phyloP scores from a whole-genome alignment of 129 eudicot genomes.

The Heracleum sosnowskyi region DNA sequence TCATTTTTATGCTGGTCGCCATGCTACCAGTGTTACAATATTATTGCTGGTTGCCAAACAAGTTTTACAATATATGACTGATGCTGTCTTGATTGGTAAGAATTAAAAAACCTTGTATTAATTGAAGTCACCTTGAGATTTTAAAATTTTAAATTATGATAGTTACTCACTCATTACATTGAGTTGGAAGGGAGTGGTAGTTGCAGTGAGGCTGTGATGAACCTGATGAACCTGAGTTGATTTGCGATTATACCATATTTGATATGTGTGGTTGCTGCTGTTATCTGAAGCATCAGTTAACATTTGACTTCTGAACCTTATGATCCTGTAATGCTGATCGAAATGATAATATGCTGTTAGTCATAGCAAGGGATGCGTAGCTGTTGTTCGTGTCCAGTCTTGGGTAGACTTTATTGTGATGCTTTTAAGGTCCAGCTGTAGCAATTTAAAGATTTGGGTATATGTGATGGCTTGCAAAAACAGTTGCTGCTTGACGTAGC shows the following conservation, averaged over 20 bases:
- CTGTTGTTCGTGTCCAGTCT: background rate
- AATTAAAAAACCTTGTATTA: constrained; percentile 16
- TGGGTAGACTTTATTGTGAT: constrained; percentile 2
- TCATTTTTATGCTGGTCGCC: constrained; percentile 37
- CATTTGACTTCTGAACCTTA: constrained; percentile 11
- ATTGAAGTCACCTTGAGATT: constrained; percentile 25
- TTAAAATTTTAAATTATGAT: constrained; percentile 10
- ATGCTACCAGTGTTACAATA: constrained; percentile 25
- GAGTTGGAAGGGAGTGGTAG: constrained; percentile 25
- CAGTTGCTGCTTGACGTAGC: constrained; percentile 1
- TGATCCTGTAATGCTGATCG: constrained; percentile 19
- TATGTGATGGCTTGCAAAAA: constrained; percentile 5
- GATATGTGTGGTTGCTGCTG: constrained; percentile 22
- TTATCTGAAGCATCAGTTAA: constrained; percentile 15
- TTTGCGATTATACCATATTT: background rate
- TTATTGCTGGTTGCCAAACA: constrained; percentile 36
- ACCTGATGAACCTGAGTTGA: constrained; percentile 13
- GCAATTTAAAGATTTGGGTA: background rate
- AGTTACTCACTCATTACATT: constrained; percentile 18
- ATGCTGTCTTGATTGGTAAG: constrained; percentile 40
- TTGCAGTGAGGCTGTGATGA: constrained; percentile 42
- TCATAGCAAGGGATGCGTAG: background rate
- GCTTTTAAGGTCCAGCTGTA: constrained; percentile 9
- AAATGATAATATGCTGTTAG: background rate
- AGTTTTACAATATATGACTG: constrained; percentile 26